These are phyloP conservation scores for Aeschynomene evenia DNA, from an alignment of 306 rosid genomes.

Conservation along the genomic window DNA sequence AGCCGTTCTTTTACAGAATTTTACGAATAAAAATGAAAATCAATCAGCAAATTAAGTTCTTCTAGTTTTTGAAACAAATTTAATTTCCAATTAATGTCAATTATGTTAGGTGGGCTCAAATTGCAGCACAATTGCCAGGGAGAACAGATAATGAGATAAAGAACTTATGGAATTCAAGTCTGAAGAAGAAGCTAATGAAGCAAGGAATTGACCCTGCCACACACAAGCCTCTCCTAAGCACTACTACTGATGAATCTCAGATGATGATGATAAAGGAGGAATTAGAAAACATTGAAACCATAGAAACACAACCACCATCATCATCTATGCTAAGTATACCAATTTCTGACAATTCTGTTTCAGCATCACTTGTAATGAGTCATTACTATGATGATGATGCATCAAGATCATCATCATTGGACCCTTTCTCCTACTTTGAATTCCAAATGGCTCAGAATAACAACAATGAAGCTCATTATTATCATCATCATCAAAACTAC, in stretches of 20 bases:
- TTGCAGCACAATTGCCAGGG: constrained; percentile 86
- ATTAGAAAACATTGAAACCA: too few species aligned
- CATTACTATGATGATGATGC: constrained; percentile 46
- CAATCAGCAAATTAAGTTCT: too few species aligned
- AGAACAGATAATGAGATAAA: constrained; percentile 96
- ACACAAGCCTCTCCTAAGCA: constrained; percentile 57
- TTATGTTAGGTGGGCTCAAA: constrained; percentile 88
- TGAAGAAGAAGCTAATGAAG: constrained; percentile 92
- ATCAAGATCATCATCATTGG: constrained; percentile 40
- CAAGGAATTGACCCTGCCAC: constrained; percentile 94
- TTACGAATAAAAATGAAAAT: too few species aligned
- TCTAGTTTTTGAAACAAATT: background rate
- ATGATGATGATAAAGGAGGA: constrained; percentile 43
- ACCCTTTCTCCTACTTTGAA: constrained; percentile 59
- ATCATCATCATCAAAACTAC: constrained; percentile 20
- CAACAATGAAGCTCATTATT: constrained; percentile 23
- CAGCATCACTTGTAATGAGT: constrained; percentile 50
- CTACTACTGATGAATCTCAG: constrained; percentile 27
- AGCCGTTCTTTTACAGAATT: too few species aligned
- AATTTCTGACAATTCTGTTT: constrained; percentile 27
- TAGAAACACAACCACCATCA: constrained; percentile 35
- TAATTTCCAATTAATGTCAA: background rate
- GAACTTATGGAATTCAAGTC: constrained; percentile 86
- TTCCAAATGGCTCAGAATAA: constrained; percentile 44
- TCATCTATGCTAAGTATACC: constrained; percentile 27